These are phyloP conservation scores for Lithocarpus polystachyus DNA, from an alignment of 306 rosid genomes.

Conservation along the genomic window DNA sequence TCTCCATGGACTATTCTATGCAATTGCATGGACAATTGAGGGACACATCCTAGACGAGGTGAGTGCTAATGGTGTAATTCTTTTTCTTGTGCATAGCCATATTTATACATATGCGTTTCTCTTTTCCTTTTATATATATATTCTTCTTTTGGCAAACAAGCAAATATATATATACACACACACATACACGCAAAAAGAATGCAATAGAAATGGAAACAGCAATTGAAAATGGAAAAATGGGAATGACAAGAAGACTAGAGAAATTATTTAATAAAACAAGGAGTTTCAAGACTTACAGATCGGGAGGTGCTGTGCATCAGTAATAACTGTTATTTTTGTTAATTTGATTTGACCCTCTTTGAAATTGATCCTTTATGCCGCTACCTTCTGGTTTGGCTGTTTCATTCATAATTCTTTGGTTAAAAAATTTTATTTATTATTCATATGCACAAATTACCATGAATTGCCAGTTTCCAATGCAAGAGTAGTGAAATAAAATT, in stretches of 20 bases:
- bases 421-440: too few species aligned
- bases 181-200: background rate
- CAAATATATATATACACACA: too few species aligned
- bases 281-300: too few species aligned
- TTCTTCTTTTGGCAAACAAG: background rate
- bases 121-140: background rate
- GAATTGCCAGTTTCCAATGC: too few species aligned
- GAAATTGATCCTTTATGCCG: background rate
- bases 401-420: background rate
- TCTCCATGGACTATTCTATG: slow-evolving; percentile 70
- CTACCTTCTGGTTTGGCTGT: background rate
- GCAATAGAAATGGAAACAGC: background rate
- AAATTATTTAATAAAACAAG: too few species aligned
- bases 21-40: slow-evolving; percentile 55
- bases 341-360: background rate
- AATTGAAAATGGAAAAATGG: background rate
- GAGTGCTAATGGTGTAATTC: slow-evolving; percentile 33
- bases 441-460: too few species aligned
- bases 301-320: too few species aligned
- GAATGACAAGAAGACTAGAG: too few species aligned
- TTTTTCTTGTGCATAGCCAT: slow-evolving; percentile 1
- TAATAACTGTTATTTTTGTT: background rate
- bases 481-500: too few species aligned
- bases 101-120: background rate
- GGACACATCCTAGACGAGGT: slow-evolving; percentile 56